Percentiles rank a stretch among this genome's conserved stretches.
Conservation (phyloP, 192 early-diverging fungal genomes). For the Physocladia obscura region DNA sequence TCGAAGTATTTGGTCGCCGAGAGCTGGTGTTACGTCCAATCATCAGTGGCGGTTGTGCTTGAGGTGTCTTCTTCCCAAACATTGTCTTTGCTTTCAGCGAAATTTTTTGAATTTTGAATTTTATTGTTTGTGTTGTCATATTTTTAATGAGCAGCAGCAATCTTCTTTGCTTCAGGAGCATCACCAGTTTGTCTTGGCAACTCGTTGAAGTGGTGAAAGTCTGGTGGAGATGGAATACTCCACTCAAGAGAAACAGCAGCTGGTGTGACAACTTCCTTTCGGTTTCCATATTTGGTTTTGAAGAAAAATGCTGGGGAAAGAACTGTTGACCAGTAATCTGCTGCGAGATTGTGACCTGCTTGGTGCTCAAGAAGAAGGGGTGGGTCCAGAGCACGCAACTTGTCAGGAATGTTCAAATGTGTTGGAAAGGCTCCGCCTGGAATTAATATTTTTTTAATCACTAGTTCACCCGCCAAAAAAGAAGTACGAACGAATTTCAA, state of each 20-base stretch:
- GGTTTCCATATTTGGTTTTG: constrained; percentile 49
- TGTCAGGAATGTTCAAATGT: constrained; percentile 39
- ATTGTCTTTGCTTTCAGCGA: no score
- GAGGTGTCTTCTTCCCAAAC: no score
- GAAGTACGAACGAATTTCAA: constrained; percentile 48
- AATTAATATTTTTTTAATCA: neutral
- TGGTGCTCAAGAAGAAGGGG: constrained; percentile 43
- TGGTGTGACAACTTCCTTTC: constrained; percentile 47
- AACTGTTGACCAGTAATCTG: constrained; percentile 55
- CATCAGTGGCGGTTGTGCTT: no score
- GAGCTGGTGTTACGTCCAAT: no score
- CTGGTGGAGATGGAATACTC: constrained; percentile 55
- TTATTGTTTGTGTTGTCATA: neutral
- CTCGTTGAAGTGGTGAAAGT: constrained; percentile 62
- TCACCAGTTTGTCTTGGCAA: constrained; percentile 29
- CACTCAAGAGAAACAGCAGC: constrained; percentile 52
- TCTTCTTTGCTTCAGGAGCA: neutral
- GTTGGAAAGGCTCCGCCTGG: constrained; percentile 50
- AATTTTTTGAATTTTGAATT: neutral
- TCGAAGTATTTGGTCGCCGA: no score
- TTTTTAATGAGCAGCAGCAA: constrained; percentile 20
- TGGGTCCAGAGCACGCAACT: constrained; percentile 52
- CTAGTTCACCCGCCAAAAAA: neutral
- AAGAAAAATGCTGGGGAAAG: constrained; percentile 53
- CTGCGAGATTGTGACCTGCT: constrained; percentile 43